Evolutionary conservation across 768 basidiomycete species (phyloP), one percentile per base, ranked within the genome.

Genomic region (Daedaleopsis sinensis): DNA sequence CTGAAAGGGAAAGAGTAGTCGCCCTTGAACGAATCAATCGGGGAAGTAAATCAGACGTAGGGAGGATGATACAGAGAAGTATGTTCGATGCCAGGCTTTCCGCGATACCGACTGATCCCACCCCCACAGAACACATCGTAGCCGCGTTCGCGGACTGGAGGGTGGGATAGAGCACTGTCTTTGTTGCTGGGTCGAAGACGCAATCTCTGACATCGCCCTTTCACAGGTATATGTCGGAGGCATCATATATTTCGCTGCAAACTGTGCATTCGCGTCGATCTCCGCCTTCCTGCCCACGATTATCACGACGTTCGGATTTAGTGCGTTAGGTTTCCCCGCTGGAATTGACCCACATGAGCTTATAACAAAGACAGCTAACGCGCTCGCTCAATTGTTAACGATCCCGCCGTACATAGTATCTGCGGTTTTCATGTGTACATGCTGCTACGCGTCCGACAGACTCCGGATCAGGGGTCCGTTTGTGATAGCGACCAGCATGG

Each of bases 241-340:
- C 0, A 80, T 86, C 32, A 85, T 92, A 61, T 93, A 91, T 71
- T 92, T 93, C 68, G 90, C 89, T 35, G 74, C 90, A 50, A 92
- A 92, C 67, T 84, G 83, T 54, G 88, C 90, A 23, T 76, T 93
- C n/a, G 86, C 90, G n/a, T 90, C 91, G 8, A 89, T 89, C 37
- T 87, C 88, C 24, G 90, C 91, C 0, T 94, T 94, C 76, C 74
- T 94, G 57, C 93, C 93, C 2, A 93, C 91, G 2, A 91, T 94
- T 66, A 84, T 94, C 49, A 79, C 78, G 52, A 90, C 87, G 0
- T 85, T 93, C 59, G 89, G 89, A 32, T 86, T 82, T 65, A 83
- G 90, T 91, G 57, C 53, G 89, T 76, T 76, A 74, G 44, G 15
- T 7, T 38, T n/a, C 32, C 89, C 58, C 85, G 84, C 35, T 83